Evolutionary conservation across 2,329 filamentous ascomycete species (phyloP), one percentile per base, ranked within the genome.

Genomic region (Aquanectria penicillioides): DNA sequence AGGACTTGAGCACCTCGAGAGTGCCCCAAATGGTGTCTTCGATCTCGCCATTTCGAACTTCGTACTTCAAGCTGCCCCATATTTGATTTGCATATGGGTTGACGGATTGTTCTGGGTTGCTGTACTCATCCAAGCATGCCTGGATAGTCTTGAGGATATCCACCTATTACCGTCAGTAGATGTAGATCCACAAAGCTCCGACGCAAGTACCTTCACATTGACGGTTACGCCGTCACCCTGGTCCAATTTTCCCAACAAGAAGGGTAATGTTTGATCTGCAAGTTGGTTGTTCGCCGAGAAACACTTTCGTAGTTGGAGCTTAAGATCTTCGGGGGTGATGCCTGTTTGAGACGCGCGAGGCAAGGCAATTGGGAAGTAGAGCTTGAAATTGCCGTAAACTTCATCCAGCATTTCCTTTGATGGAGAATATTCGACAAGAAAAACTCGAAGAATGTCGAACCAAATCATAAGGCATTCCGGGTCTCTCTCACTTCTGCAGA

Each of bases 31-130:
- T 83, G 1, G 80, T 81, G 60, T 87, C 85, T 58, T 83, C 80
- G 8, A 85, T 78, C 58, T 88, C 85, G 11, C 85, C 85, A 51
- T 87, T 86, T 28, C 85, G 82, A 11, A 87, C 85, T 62, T 88
- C 85, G 59, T 86, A 87, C 68, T 87, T 88, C 41, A 88, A 80
- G n/a, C 84, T 84, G 25, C 78, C 77, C 85, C 85, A 88, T 41
- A 86, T 80, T 38, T 81, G 78, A 46, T 80, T 76, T 15, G 78
- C 74, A 44, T 82, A 80, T 0, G 85, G 84, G 2, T 75, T 75
- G 12, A 87, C 69, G 8, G 78, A 82, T 51, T 80, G 74, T 28
- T 80, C 73, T 0, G 81, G 75, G 33, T 81, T 72, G 2, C 77
- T 71, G 57, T 86, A 87, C 23, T 78, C 69, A 11, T 79, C 77